Evolutionary conservation across 352 stramenopile genomes (phyloP).

Genomic region (Globisporangium abappressorium): DNA sequence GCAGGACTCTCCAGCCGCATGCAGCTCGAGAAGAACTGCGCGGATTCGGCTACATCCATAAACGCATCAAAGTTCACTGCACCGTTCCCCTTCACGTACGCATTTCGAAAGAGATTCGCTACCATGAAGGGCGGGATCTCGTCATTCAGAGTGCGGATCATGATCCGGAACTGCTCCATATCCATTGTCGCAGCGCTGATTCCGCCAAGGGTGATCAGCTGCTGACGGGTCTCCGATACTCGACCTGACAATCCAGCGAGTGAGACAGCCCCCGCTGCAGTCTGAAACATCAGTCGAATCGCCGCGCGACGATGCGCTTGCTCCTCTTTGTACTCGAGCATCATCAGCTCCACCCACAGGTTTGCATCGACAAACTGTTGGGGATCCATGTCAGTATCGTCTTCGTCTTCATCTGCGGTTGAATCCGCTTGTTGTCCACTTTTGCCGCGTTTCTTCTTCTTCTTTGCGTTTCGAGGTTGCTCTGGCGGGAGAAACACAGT

Average conservation of each 20-base stretch:
- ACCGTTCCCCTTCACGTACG: conserved; percentile 65
- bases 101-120: conserved; percentile 59
- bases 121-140: conserved; percentile 64
- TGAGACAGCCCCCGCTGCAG: conserved; percentile 32
- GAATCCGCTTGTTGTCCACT: background rate
- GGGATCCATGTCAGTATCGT: conserved; percentile 9
- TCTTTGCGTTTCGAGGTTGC: conserved; percentile 3
- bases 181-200: conserved; percentile 65
- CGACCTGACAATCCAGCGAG: background rate
- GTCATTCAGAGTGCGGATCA: conserved; percentile 81
- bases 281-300: conserved; percentile 93
- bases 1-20: conserved; percentile 75
- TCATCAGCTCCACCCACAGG: conserved; percentile 84
- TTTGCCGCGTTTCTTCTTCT: conserved; percentile 13
- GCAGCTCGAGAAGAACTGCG: conserved; percentile 86
- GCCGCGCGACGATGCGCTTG: conserved; percentile 87
- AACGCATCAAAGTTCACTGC: conserved; percentile 89
- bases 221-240: background rate
- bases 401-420: conserved; percentile 9
- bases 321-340: conserved; percentile 91
- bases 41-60: conserved; percentile 74
- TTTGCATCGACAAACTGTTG: conserved; percentile 72
- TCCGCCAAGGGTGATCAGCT: background rate
- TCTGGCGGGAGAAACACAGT: conserved; percentile 37
- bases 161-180: conserved; percentile 89